Base-by-base conservation (phyloP, 371 early-diverging fungal species). In the Apophysomyces ossiformis region DNA sequence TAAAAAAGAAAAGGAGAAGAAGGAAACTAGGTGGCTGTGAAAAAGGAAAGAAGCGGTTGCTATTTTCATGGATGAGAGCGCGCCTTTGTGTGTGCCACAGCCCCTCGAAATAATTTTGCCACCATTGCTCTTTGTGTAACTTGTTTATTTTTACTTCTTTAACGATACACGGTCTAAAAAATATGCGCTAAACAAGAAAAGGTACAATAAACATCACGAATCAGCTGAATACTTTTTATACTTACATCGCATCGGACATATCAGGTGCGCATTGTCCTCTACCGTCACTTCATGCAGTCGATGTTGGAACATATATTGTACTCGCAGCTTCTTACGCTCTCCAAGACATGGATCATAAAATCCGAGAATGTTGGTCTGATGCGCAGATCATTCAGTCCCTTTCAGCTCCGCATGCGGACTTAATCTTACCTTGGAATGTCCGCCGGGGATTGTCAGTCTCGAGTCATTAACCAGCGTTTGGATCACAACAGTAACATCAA, bases 291-390 rank as follows among this genome's bases (percentile, higher is more conserved):
- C 87, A 76, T 98, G 98, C 64, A 93, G 67, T 68, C 87, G 81
- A 69, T 91, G 88, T 69, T 90, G 87, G 84, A 96, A 98, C 74
- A 82, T 80, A 76, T 98, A 98, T 47, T 84, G 88, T 61, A 98
- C 90, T 60, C 85, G 84, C 60, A 96, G 83, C 60, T 87, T 81
- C 75, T 98, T 98, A 37, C 77, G 73, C 67, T 92, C 92, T 26
- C 96, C 96, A 46, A 95, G 86, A 69, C 95, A 94, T 37, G 99
- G 99, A 82, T 98, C 97, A 71, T 94, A 97, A 76, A 98, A 97
- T 2, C 99, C 99, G 60, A 95, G 82, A 61, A 97, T 84, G 67
- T 90, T 91, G 44, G 90, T 81, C 92, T 92, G 77, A 46, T 8
- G 59, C 39, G 37, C 32, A 47, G 4, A 26, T 60, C 60, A 39